These are phyloP conservation scores for Neurospora sp. DNA, from an alignment of 2,329 filamentous ascomycete genomes.

Conservation along the genomic window DNA sequence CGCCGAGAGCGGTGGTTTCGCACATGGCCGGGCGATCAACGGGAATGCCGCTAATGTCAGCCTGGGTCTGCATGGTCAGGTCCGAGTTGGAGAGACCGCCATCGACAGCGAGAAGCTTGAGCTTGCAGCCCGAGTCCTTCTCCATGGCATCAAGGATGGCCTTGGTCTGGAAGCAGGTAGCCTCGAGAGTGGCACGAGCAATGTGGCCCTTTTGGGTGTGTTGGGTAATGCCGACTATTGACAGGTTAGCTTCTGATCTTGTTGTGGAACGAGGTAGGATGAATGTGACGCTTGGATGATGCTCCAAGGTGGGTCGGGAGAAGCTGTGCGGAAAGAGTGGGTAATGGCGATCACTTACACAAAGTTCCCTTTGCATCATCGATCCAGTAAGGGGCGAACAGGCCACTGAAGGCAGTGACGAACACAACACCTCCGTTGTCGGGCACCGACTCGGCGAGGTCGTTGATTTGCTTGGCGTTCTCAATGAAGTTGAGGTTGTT, in stretches of 20 bases:
- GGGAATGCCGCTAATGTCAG: constrained; percentile 72
- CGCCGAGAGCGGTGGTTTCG: constrained; percentile 80
- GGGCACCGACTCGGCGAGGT: constrained; percentile 40
- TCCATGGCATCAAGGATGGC: constrained; percentile 90
- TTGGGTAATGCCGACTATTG: constrained; percentile 63
- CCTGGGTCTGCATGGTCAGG: constrained; percentile 85
- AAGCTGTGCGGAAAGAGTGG: not conserved
- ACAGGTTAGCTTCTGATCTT: constrained; percentile 18
- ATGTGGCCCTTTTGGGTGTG: constrained; percentile 81
- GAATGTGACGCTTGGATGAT: not conserved
- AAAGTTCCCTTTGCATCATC: constrained; percentile 85
- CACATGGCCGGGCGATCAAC: constrained; percentile 81
- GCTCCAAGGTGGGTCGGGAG: constrained; percentile 8
- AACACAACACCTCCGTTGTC: constrained; percentile 80
- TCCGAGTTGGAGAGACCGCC: constrained; percentile 85
- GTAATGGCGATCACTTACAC: constrained; percentile 24
- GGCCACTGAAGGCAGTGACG: constrained; percentile 81
- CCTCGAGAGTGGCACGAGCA: constrained; percentile 79
- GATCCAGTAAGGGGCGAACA: constrained; percentile 93
- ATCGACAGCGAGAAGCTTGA: constrained; percentile 71
- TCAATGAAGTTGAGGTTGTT: constrained; percentile 53
- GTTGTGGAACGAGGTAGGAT: not conserved
- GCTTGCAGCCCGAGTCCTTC: constrained; percentile 66
- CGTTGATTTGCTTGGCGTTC: constrained; percentile 37
- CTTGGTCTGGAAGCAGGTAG: constrained; percentile 85